Conservation (phyloP, 345 rosid genomes). For the Garcia nutans region DNA sequence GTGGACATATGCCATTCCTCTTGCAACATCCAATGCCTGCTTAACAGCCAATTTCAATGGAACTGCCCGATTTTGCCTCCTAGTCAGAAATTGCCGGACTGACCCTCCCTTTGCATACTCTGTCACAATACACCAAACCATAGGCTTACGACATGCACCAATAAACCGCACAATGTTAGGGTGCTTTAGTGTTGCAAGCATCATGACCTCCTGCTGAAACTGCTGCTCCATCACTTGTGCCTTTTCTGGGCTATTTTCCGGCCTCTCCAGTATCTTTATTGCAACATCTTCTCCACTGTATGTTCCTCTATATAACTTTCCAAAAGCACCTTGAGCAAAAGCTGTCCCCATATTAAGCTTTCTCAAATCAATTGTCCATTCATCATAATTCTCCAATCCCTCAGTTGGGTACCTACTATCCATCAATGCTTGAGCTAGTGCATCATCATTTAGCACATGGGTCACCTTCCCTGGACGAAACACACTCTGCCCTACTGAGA, state of each 20-base stretch:
- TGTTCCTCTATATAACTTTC: constrained; percentile 50
- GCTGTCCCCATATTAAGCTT: constrained; percentile 67
- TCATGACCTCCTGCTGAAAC: constrained; percentile 36
- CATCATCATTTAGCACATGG: constrained; percentile 57
- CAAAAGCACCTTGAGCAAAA: constrained; percentile 76
- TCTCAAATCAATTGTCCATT: constrained; percentile 66
- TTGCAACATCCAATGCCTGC: constrained; percentile 35
- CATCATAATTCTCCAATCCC: constrained; percentile 51
- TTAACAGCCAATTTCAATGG: constrained; percentile 33
- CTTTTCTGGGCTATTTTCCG: constrained; percentile 23
- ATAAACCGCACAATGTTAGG: constrained; percentile 32
- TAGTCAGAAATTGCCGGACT: constrained; percentile 26
- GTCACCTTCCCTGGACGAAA: constrained; percentile 54
- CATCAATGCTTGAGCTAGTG: constrained; percentile 59
- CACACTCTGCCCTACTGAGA: constrained; percentile 56
- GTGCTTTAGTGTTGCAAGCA: constrained; percentile 32
- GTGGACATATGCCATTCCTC: constrained; percentile 34
- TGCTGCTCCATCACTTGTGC: constrained; percentile 34
- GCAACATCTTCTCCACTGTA: constrained; percentile 35
- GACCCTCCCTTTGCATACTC: constrained; percentile 36
- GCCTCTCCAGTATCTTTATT: constrained; percentile 34
- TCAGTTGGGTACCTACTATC: constrained; percentile 50
- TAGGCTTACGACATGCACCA: constrained; percentile 31
- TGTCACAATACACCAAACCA: constrained; percentile 36
- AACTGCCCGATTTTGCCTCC: constrained; percentile 28